phyloP scores from a whole-genome alignment of 1,284 basidiomycete genomes.

The Cryptococcus hybrid region DNA sequence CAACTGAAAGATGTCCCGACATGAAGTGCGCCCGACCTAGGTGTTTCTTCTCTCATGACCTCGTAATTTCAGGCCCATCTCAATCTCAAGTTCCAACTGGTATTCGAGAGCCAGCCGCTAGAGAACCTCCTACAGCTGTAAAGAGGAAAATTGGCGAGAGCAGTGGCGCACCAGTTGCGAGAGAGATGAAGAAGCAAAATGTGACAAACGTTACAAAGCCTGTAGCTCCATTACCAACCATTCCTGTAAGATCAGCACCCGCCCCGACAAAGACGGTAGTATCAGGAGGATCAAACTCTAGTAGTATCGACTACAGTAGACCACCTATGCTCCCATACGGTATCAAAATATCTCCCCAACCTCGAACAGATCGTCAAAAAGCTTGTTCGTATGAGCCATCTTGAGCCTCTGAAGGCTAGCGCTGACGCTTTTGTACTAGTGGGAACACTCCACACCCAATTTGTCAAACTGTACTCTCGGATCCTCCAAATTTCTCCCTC shows the following conservation, averaged over 20 bases:
- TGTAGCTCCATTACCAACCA: background rate
- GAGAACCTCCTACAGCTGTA: background rate
- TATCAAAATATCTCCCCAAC: conserved; percentile 27
- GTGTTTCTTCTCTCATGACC: conserved; percentile 36
- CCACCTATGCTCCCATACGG: conserved; percentile 22
- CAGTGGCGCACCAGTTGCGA: background rate
- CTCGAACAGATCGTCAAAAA: conserved; percentile 39
- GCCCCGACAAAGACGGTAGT: background rate
- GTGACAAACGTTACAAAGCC: background rate
- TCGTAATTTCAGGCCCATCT: background rate
- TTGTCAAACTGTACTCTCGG: conserved; percentile 36
- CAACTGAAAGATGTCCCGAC: conserved; percentile 28
- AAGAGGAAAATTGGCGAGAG: conserved; percentile 5
- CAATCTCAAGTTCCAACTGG: conserved; percentile 1
- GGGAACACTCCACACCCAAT: conserved; percentile 38
- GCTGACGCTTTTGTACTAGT: conserved; percentile 20
- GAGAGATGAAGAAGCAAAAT: conserved; percentile 1
- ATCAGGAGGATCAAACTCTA: background rate
- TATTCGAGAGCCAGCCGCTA: conserved; percentile 5
- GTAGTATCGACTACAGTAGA: conserved; percentile 1
- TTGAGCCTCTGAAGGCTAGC: background rate
- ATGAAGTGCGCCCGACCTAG: conserved; percentile 21
- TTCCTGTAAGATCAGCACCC: background rate
- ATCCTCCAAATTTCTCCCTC: conserved; percentile 30
- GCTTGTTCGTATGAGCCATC: conserved; percentile 25